Conservation (phyloP, 2,329 filamentous ascomycete genomes). For the Albifimbria verrucaria region DNA sequence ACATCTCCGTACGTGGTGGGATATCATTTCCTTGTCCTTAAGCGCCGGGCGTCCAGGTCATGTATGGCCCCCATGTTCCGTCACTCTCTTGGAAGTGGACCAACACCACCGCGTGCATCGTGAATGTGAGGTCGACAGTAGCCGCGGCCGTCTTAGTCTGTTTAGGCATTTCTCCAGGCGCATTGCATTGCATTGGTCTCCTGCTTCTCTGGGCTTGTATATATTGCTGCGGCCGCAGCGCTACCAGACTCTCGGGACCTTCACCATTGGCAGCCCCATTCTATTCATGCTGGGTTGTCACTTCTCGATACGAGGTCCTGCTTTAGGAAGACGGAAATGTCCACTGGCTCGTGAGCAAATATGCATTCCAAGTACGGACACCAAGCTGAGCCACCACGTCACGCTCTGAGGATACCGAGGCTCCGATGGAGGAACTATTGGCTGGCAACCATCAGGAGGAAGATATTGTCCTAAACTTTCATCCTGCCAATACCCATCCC, state of each 20-base stretch:
- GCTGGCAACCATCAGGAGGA: too few relatives aligned
- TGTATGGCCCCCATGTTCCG: background rate
- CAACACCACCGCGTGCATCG: background rate
- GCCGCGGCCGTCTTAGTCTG: background rate
- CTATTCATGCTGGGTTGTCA: background rate
- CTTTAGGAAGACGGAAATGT: too few relatives aligned
- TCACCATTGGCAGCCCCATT: background rate
- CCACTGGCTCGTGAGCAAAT: too few relatives aligned
- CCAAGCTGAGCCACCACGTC: too few relatives aligned
- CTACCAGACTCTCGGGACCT: constrained; percentile 26
- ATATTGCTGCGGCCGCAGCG: constrained; percentile 24
- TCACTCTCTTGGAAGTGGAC: background rate
- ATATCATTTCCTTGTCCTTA: background rate
- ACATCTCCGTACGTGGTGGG: background rate
- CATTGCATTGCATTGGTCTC: too few relatives aligned
- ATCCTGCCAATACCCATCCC: too few relatives aligned
- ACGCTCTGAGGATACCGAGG: too few relatives aligned
- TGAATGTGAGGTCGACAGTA: background rate
- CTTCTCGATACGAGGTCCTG: background rate
- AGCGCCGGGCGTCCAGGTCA: background rate
- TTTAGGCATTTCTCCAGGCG: background rate
- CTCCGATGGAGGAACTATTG: too few relatives aligned
- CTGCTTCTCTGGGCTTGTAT: too few relatives aligned
- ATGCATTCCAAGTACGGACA: too few relatives aligned
- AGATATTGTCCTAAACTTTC: too few relatives aligned